Evolutionary conservation across 768 basidiomycete genomes (phyloP).

Genomic region (Lactarius hatsudake): DNA sequence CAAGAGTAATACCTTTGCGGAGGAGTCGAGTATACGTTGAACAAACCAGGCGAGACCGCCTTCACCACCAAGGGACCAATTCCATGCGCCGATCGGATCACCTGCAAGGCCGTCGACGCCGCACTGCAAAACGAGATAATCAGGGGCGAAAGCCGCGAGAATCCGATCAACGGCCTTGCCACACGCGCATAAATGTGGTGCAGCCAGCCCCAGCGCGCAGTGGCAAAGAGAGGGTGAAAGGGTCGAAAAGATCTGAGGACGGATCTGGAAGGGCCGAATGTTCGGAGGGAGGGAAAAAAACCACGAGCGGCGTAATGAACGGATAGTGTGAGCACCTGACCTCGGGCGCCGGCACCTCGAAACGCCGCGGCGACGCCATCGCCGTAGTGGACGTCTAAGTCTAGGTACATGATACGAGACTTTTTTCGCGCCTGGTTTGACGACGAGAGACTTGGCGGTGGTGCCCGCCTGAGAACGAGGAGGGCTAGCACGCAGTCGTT

Average conservation of each 20-base stretch:
- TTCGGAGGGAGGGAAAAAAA: constrained; percentile 73
- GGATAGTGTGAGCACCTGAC: constrained; percentile 58
- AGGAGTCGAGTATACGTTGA: constrained; percentile 46
- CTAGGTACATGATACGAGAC: constrained; percentile 82
- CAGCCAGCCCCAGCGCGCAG: constrained; percentile 68
- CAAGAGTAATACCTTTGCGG: constrained; percentile 65
- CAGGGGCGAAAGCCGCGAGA: constrained; percentile 61
- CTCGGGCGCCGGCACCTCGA: constrained; percentile 35
- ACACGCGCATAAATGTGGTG: constrained; percentile 60
- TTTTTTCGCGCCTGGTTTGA: constrained; percentile 32
- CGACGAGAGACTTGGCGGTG: constrained; percentile 12
- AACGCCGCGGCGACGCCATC: constrained; percentile 86
- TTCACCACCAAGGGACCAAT: constrained; percentile 59
- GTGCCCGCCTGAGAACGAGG: constrained; percentile 56
- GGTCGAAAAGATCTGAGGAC: constrained; percentile 42
- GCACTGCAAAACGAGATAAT: constrained; percentile 80
- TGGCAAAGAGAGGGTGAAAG: constrained; percentile 78
- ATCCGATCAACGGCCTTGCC: constrained; percentile 59
- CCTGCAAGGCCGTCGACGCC: constrained; percentile 86
- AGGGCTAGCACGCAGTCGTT: constrained; percentile 85
- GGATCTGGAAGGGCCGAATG: constrained; percentile 47
- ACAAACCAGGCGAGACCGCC: constrained; percentile 71
- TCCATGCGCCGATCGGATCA: constrained; percentile 74
- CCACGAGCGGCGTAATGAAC: constrained; percentile 80
- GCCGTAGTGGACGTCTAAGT: constrained; percentile 89